These are phyloP conservation scores for Infundibulicybe gibba DNA, from an alignment of 768 basidiomycete genomes.

Conservation along the genomic window DNA sequence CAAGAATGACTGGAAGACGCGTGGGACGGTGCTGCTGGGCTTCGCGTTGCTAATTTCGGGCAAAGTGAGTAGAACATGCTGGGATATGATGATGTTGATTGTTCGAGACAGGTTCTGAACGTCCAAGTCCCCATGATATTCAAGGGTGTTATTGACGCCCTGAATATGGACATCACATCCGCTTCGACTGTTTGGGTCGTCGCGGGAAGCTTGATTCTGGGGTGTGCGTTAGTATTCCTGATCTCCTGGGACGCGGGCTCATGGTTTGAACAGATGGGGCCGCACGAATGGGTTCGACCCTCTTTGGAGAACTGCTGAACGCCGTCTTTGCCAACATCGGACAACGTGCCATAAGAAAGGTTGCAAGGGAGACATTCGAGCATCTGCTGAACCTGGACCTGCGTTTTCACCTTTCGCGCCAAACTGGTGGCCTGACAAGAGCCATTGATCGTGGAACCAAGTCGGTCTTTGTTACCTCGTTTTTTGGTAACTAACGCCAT, in stretches of 20 bases:
- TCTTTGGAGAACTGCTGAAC: constrained; percentile 90
- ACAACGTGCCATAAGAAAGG: constrained; percentile 90
- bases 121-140: constrained; percentile 98
- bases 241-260: constrained; percentile 1
- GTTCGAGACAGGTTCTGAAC: constrained; percentile 66
- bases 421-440: constrained; percentile 93
- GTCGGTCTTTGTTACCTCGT: constrained; percentile 37
- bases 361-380: constrained; percentile 93
- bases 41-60: constrained; percentile 76
- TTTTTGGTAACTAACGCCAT: background rate
- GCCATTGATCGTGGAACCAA: constrained; percentile 98
- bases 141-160: constrained; percentile 84
- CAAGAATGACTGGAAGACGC: constrained; percentile 75
- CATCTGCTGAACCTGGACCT: constrained; percentile 90
- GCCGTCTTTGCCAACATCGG: constrained; percentile 96
- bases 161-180: constrained; percentile 79
- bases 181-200: constrained; percentile 85
- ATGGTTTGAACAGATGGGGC: constrained; percentile 64
- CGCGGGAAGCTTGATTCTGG: constrained; percentile 85
- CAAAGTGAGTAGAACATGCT: constrained; percentile 56
- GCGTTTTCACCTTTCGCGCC: constrained; percentile 87
- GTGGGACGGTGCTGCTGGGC: constrained; percentile 78
- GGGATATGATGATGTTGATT: background rate
- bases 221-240: constrained; percentile 59
- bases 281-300: constrained; percentile 84